Conservation (phyloP, 2,329 filamentous ascomycete species). For the Fusarium nematophilum region DNA sequence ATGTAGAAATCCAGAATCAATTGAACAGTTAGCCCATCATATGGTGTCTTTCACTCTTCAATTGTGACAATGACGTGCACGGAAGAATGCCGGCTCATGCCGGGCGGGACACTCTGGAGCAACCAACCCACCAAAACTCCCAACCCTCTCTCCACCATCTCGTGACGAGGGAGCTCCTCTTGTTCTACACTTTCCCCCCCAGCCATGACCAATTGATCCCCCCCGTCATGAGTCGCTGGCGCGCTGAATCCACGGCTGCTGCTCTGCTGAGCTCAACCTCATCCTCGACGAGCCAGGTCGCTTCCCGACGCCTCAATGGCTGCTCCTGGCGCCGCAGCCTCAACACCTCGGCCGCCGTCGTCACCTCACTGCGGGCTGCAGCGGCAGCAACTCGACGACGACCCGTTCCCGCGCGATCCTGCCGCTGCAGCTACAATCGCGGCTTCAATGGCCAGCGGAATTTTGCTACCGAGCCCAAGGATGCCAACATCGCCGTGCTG, state of each 20-base stretch:
- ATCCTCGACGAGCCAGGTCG: slow-evolving; percentile 9
- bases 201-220: slow-evolving; percentile 47
- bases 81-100: slow-evolving; percentile 37
- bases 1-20: too few species aligned
- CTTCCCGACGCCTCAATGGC: slow-evolving; percentile 32
- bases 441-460: slow-evolving; percentile 16
- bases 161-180: slow-evolving; percentile 12
- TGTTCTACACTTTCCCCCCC: slow-evolving; percentile 7
- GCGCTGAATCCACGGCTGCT: slow-evolving; percentile 42
- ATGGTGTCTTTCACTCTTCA: background rate
- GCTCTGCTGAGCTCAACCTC: slow-evolving; percentile 42
- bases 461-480: slow-evolving; percentile 35
- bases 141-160: slow-evolving; percentile 33
- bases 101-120: background rate
- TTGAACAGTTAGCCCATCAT: too few species aligned
- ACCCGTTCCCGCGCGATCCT: slow-evolving; percentile 6
- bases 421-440: background rate
- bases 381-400: slow-evolving; percentile 21
- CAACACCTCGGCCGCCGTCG: slow-evolving; percentile 10
- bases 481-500: slow-evolving; percentile 70
- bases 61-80: slow-evolving; percentile 28
- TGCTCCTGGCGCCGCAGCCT: slow-evolving; percentile 29
- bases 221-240: slow-evolving; percentile 44
- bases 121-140: background rate
- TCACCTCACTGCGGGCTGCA: slow-evolving; percentile 2